Evolutionary conservation across 352 stramenopile species (phyloP).

Genomic region (Pythium scleroteichum): DNA sequence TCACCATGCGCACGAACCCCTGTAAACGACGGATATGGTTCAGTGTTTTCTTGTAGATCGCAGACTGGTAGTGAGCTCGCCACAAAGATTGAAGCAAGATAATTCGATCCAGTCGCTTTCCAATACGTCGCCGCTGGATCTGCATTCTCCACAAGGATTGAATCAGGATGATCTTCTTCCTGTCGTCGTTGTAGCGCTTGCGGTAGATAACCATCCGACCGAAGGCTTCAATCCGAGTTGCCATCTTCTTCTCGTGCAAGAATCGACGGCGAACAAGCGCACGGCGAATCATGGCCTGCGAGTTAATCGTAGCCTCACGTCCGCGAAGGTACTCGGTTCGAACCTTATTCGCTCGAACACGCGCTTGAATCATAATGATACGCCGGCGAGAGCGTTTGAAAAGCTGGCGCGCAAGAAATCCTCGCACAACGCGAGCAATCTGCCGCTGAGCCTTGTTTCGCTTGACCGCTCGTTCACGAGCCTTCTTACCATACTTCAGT

Average conservation of each 20-base stretch:
- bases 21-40: constrained; percentile 68
- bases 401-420: constrained; percentile 58
- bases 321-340: constrained; percentile 87
- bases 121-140: constrained; percentile 53
- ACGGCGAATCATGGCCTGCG: constrained; percentile 87
- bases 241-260: constrained; percentile 86
- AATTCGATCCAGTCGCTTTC: constrained; percentile 46
- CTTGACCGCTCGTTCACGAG: constrained; percentile 62
- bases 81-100: constrained; percentile 81
- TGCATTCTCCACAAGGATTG: constrained; percentile 87
- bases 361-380: constrained; percentile 88
- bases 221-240: constrained; percentile 81
- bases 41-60: constrained; percentile 56
- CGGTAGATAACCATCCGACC: constrained; percentile 80
- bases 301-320: constrained; percentile 84
- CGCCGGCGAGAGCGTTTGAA: constrained; percentile 56
- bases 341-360: constrained; percentile 83
- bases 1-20: constrained; percentile 65
- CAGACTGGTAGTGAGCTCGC: constrained; percentile 60
- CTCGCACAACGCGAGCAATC: constrained; percentile 73
- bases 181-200: constrained; percentile 57
- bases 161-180: constrained; percentile 69
- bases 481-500: constrained; percentile 88
- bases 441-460: constrained; percentile 81
- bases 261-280: constrained; percentile 79